Conservation (phyloP, 768 basidiomycete species). For the Naganishia friedmannii region DNA sequence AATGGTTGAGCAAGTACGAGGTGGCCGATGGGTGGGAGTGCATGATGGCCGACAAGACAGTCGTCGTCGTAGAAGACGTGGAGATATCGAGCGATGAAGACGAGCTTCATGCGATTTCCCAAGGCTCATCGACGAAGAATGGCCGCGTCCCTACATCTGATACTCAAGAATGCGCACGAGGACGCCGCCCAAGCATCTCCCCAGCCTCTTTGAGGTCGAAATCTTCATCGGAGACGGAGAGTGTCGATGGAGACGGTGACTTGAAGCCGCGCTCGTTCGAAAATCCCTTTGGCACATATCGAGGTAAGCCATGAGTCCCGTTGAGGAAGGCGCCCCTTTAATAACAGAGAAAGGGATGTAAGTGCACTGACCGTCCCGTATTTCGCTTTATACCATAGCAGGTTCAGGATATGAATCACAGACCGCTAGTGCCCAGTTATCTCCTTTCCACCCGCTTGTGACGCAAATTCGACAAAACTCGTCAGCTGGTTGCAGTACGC, state of each 20-base stretch:
- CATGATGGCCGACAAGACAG: not conserved
- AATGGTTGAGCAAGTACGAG: not conserved
- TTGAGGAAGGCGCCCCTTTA: not conserved
- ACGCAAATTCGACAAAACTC: too few relatives aligned
- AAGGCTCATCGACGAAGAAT: not conserved
- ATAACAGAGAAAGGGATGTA: too few relatives aligned
- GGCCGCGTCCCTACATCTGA: not conserved
- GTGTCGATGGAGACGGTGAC: not conserved
- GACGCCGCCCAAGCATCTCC: not conserved
- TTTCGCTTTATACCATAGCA: too few relatives aligned
- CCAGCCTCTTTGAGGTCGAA: not conserved
- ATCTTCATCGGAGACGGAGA: not conserved
- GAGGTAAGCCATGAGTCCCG: not conserved
- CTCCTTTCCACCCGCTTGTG: not conserved
- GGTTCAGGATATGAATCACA: too few relatives aligned
- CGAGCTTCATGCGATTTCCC: not conserved
- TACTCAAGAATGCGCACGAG: not conserved
- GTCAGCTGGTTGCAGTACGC: not conserved
- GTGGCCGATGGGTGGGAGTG: not conserved
- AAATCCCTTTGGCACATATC: not conserved
- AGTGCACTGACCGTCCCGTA: too few relatives aligned
- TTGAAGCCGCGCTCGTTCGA: not conserved
- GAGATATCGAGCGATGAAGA: slow-evolving; percentile 17
- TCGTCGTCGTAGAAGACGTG: slow-evolving; percentile 10
- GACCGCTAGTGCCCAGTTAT: not conserved